These are phyloP conservation scores for Seminavis robusta DNA, from an alignment of 108 stramenopile species.

Conservation along the genomic window DNA sequence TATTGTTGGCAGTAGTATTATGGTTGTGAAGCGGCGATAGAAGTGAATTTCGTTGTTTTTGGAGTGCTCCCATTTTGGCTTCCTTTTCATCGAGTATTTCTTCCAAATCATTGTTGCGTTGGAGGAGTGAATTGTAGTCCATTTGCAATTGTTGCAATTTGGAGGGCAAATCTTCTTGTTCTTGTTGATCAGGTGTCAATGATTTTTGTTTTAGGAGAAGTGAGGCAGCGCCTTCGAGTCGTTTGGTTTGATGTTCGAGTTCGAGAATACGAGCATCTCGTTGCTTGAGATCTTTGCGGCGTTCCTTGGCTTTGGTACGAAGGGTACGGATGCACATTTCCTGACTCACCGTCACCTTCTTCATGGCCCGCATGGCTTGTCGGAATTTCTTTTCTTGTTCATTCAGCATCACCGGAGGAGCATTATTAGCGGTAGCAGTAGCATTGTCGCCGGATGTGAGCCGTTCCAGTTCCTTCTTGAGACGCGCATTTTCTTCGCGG, in stretches of 20 bases:
- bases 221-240: constrained; percentile 4
- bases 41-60: background rate
- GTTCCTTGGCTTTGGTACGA: constrained; percentile 26
- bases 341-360: constrained; percentile 34
- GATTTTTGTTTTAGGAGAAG: constrained; percentile 1
- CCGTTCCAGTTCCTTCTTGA: constrained; percentile 7
- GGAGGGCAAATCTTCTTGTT: background rate
- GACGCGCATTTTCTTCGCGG: constrained; percentile 27
- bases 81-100: constrained; percentile 9
- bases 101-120: constrained; percentile 10
- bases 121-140: no score
- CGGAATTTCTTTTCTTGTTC: constrained; percentile 12
- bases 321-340: constrained; percentile 24
- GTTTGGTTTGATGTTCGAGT: constrained; percentile 12
- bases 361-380: constrained; percentile 31
- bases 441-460: background rate
- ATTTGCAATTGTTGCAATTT: constrained; percentile 10
- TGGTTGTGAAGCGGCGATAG: background rate
- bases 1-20: constrained; percentile 5
- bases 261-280: constrained; percentile 13
- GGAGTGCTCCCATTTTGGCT: background rate
- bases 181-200: background rate
- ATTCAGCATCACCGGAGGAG: background rate
- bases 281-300: constrained; percentile 15
- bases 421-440: background rate